Evolutionary conservation across 2,329 filamentous ascomycete species (phyloP).

Genomic region (Thielaviopsis punctulata): DNA sequence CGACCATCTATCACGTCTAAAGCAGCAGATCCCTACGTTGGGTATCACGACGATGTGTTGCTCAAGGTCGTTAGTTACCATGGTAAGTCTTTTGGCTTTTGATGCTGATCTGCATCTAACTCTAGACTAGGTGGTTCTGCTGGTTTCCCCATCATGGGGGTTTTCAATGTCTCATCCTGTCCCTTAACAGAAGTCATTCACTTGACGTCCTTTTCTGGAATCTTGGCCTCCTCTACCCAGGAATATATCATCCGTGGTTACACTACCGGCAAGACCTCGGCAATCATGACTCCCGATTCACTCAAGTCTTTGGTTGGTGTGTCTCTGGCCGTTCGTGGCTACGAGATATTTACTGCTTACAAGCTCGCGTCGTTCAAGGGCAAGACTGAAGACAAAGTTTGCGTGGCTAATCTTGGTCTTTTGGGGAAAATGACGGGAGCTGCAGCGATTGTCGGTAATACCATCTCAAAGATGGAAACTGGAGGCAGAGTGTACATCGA

Average conservation of each 20-base stretch:
- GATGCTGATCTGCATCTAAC: too few relatives aligned
- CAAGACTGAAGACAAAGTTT: slow-evolving; percentile 23
- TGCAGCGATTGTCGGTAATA: slow-evolving; percentile 53
- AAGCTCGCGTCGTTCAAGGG: slow-evolving; percentile 42
- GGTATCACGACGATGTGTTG: slow-evolving; percentile 54
- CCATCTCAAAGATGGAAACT: slow-evolving; percentile 30
- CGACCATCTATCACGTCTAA: slow-evolving; percentile 61
- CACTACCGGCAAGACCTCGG: slow-evolving; percentile 43
- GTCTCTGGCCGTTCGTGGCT: slow-evolving; percentile 46
- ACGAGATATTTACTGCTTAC: slow-evolving; percentile 67
- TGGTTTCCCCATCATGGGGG: slow-evolving; percentile 59
- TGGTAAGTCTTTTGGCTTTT: slow-evolving; percentile 27
- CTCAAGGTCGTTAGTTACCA: slow-evolving; percentile 69
- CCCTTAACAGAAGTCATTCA: slow-evolving; percentile 51
- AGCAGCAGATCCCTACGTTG: slow-evolving; percentile 54
- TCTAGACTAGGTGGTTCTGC: slow-evolving; percentile 29
- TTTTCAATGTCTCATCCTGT: slow-evolving; percentile 63
- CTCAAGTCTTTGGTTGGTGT: slow-evolving; percentile 39
- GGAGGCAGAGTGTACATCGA: slow-evolving; percentile 48
- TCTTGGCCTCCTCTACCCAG: slow-evolving; percentile 22
- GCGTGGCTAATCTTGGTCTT: slow-evolving; percentile 57
- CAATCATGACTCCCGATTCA: slow-evolving; percentile 27
- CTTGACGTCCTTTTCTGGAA: slow-evolving; percentile 56
- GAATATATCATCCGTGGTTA: slow-evolving; percentile 62
- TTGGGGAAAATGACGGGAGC: slow-evolving; percentile 80